Evolutionary conservation across 2,329 filamentous ascomycete species (phyloP), one percentile per base, ranked within the genome.

Genomic region (Lizonia empirigonia): DNA sequence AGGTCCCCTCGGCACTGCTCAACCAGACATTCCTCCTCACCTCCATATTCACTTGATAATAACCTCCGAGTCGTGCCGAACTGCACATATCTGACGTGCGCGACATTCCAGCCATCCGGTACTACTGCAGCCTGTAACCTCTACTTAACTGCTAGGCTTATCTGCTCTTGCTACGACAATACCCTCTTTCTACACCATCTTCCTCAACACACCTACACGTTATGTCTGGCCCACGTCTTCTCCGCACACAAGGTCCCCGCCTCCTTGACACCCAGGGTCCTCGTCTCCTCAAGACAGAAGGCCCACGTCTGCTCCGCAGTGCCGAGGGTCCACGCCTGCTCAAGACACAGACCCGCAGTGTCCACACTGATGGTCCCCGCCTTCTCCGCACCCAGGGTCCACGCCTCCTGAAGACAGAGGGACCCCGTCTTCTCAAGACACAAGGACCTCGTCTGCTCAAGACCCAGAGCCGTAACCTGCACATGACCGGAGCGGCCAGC

Each of bases 401-500:
- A 18, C 49, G 48, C 41, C 48, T 51, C 9, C 36, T 51, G n/a
- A 51, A 41, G 36, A 51, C 36, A 2, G 41, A 45, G 12, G 49
- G 49, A 5, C 49, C 49, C 7, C 49, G 49, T 29, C 49, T 52
- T 4, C 49, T 52, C 33, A 47, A 44, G 37, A 52, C 49, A 22
- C 37, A 47, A 27, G 49, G 49, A 4, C 42, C 49, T 35, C 49
- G 49, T 24, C 38, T 52, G 26, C 42, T 52, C 26, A 52, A 47
- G 26, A 47, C 49, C 49, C 68, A 73, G 62, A 65, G 64, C 38
- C 83, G 84, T 59, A 69, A 72, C 49, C 77, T 86, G 40, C 81
- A 82, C 73, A 84, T 85, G 75, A 86, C 84, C 27, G 83, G 83
- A 46, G 79, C 80, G 30, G 77, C 82, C 22, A 82, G 82, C 41